Evolutionary conservation across 2,329 filamentous ascomycete genomes (phyloP), one percentile per base, ranked within the genome.

Genomic region (Phialocephala subalpina): DNA sequence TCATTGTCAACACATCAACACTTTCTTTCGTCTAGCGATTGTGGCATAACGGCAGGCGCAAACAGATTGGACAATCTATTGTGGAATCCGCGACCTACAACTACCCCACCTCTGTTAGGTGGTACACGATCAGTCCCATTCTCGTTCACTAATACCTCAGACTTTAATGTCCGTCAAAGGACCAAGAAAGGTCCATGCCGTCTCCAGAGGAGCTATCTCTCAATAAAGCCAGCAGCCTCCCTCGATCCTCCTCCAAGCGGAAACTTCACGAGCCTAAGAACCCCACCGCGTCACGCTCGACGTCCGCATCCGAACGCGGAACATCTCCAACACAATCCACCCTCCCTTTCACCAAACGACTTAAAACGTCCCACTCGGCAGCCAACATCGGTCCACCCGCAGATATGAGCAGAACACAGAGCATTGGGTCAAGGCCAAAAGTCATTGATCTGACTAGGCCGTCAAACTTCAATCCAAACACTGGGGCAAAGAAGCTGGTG

Each of bases 401-500:
- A 57, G 67, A 69, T 18, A 75, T 75, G 71, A 74, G 64, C 38
- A 75, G 55, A 40, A 35, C 35, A 2, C 29, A 71, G 61, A 63
- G 62, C 8, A 66, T 65, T 49, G 69, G 61, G 11, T 66, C 67
- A 38, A 61, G 64, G 22, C 42, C 61, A 4, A 70, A 61, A 27
- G 64, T 68, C 14, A 65, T 75, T 33, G 74, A 74, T 33, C 60
- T 75, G 58, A 74, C 72, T 16, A 63, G 69, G 12, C 65, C 66
- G 4, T 73, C 74, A 38, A 74, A 73, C 52, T 92, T 94, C 75
- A 92, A 91, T 72, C 90, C 93, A 14, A 88, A 92, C 73, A 83
- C 85, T 12, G 94, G 93, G 36, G 90, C 93, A 22, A 94, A 91
- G 83, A 94, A 91, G 79, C 86, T 99, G 55, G 87, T 95, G n/a